Conservation (phyloP, 768 basidiomycete genomes). For the Boletus sensibilis region DNA sequence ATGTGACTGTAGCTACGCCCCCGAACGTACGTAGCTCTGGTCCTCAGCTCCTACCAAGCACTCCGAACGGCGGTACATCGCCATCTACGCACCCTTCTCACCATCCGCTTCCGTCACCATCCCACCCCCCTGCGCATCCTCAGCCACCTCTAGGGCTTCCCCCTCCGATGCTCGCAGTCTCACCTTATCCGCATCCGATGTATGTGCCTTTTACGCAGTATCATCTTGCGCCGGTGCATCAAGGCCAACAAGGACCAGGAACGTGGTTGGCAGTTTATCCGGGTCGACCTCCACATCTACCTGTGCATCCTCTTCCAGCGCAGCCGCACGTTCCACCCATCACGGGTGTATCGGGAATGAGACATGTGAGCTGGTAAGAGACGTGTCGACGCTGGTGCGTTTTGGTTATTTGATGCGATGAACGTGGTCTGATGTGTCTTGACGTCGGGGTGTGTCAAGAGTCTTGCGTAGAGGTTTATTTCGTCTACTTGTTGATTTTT, state of each 20-base stretch:
- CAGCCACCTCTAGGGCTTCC: constrained; percentile 9
- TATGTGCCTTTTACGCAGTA: constrained; percentile 26
- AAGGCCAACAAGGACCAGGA: constrained; percentile 13
- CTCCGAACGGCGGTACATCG: constrained; percentile 1
- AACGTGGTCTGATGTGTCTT: neutral
- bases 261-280: constrained; percentile 28
- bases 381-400: constrained; percentile 9
- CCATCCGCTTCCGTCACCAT: constrained; percentile 12
- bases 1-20: constrained; percentile 1
- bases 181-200: constrained; percentile 20
- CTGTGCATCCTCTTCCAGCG: constrained; percentile 17
- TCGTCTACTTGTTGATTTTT: constrained; percentile 9
- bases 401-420: neutral
- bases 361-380: constrained; percentile 26
- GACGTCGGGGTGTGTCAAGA: neutral
- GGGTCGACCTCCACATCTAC: constrained; percentile 12
- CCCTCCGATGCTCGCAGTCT: constrained; percentile 16
- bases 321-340: constrained; percentile 15
- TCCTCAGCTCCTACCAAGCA: neutral
- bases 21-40: constrained; percentile 1
- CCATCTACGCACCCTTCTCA: neutral
- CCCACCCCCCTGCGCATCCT: constrained; percentile 10
- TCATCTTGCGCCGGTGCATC: constrained; percentile 14
- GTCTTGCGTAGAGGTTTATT: neutral
- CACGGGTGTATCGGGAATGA: constrained; percentile 25